Percentiles rank a stretch among this genome's conserved stretches.
Evolutionary conservation across 1,284 basidiomycete species (phyloP).

Genomic region (Neolentinus lepideus): DNA sequence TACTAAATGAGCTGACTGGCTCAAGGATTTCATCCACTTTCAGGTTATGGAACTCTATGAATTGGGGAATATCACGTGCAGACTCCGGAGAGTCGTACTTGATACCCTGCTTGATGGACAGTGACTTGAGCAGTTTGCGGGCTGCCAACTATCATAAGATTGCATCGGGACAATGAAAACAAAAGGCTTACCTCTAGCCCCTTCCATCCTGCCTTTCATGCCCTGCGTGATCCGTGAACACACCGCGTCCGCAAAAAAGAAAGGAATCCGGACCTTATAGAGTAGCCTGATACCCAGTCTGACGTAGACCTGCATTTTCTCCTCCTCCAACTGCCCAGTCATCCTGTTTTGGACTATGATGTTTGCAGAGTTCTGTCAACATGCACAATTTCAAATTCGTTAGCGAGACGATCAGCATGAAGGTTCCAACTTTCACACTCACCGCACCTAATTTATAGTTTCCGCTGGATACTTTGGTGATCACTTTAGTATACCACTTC

Average conservation of each 20-base stretch:
- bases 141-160: conserved; percentile 30
- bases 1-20: conserved; percentile 80
- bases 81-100: conserved; percentile 90
- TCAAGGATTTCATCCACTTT: conserved; percentile 79
- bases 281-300: conserved; percentile 86
- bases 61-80: conserved; percentile 76
- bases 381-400: conserved; percentile 1
- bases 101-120: conserved; percentile 91
- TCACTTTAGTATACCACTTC: conserved; percentile 92
- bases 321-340: conserved; percentile 92
- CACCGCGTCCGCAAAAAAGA: conserved; percentile 2
- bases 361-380: conserved; percentile 82
- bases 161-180: not conserved
- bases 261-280: conserved; percentile 59
- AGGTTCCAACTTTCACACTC: conserved; percentile 22
- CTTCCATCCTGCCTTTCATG: conserved; percentile 86
- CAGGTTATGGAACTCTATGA: conserved; percentile 89
- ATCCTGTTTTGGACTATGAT: conserved; percentile 91
- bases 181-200: conserved; percentile 59
- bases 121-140: conserved; percentile 75
- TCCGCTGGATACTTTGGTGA: conserved; percentile 80
- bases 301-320: conserved; percentile 98
- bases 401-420: not conserved
- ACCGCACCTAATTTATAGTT: conserved; percentile 88
- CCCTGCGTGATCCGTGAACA: conserved; percentile 38